Evolutionary conservation across 2,329 filamentous ascomycete genomes (phyloP).

Genomic region (Colletotrichum liaoningense): DNA sequence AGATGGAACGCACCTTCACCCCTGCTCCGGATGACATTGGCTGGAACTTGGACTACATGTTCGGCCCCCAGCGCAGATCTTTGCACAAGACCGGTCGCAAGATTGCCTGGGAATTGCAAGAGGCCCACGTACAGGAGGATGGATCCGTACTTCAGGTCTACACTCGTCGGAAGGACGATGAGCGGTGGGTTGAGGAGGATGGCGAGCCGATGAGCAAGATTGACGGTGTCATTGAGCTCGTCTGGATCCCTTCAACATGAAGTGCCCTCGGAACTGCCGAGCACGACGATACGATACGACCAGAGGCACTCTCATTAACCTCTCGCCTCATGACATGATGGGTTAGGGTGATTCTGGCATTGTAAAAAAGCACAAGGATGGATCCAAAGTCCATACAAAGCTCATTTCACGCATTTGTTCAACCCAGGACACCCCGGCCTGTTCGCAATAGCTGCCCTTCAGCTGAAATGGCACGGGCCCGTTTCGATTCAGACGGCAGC

Average conservation of each 20-base stretch:
- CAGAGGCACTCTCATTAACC: not conserved
- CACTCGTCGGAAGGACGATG: slow-evolving; percentile 63
- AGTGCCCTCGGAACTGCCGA: slow-evolving; percentile 14
- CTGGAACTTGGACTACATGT: slow-evolving; percentile 63
- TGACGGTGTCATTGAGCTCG: slow-evolving; percentile 67
- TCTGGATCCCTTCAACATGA: slow-evolving; percentile 59
- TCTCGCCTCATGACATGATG: slow-evolving; percentile 19
- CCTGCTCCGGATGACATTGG: slow-evolving; percentile 60
- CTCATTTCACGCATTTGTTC: slow-evolving; percentile 1
- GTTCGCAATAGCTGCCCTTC: not conserved
- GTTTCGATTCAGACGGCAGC: slow-evolving; percentile 19
- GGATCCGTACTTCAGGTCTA: slow-evolving; percentile 65
- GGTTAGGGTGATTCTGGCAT: slow-evolving; percentile 20
- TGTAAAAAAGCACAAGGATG: not conserved
- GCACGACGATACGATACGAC: slow-evolving; percentile 30
- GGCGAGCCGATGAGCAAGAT: slow-evolving; percentile 61
- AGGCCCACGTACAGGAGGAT: slow-evolving; percentile 58
- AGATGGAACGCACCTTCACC: slow-evolving; percentile 65
- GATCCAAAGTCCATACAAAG: not conserved
- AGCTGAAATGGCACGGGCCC: slow-evolving; percentile 16
- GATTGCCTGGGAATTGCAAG: slow-evolving; percentile 65
- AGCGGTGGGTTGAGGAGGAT: slow-evolving; percentile 61
- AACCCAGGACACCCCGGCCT: slow-evolving; percentile 12
- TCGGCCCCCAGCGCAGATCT: slow-evolving; percentile 60
- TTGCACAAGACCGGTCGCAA: slow-evolving; percentile 62